phyloP scores from a whole-genome alignment of 441 rosid species.

The Pelargonium myrrhifolium region DNA sequence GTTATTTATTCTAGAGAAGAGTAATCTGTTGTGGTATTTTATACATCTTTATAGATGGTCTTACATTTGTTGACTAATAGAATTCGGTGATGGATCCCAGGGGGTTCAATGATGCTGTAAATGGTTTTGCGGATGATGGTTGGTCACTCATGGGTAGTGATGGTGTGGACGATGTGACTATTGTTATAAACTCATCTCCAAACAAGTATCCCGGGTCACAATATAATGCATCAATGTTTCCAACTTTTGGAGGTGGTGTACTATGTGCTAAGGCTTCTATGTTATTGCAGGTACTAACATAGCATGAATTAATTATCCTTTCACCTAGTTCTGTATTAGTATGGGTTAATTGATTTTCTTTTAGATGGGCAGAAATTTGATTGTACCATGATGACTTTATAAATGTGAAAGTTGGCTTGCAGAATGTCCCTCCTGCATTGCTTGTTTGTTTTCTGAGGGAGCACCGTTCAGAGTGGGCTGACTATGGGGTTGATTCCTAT shows the following conservation, averaged over 20 bases:
- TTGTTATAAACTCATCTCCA: slow-evolving; percentile 65
- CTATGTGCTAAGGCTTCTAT: slow-evolving; percentile 97
- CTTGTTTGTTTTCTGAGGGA: slow-evolving; percentile 88
- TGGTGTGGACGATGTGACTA: slow-evolving; percentile 79
- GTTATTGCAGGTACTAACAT: slow-evolving; percentile 77
- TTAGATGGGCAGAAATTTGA: neutral
- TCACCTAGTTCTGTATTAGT: neutral
- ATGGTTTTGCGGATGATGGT: slow-evolving; percentile 89
- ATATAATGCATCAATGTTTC: slow-evolving; percentile 48
- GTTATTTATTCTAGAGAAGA: neutral
- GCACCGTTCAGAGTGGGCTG: slow-evolving; percentile 99
- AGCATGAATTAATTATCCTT: neutral
- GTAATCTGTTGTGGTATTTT: neutral
- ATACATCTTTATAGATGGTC: slow-evolving; percentile 40
- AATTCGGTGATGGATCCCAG: slow-evolving; percentile 40
- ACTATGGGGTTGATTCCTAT: slow-evolving; percentile 91
- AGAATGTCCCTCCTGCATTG: slow-evolving; percentile 95
- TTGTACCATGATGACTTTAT: too few species aligned
- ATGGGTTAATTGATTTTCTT: neutral
- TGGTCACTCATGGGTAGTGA: slow-evolving; percentile 79
- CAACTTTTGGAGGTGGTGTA: slow-evolving; percentile 84
- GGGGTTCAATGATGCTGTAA: slow-evolving; percentile 89
- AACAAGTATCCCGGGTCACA: slow-evolving; percentile 66
- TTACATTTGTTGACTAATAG: slow-evolving; percentile 64
- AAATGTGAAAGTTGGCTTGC: slow-evolving; percentile 12